Evolutionary conservation across 2,329 filamentous ascomycete genomes (phyloP).

Genomic region (Aspergillus sp.): DNA sequence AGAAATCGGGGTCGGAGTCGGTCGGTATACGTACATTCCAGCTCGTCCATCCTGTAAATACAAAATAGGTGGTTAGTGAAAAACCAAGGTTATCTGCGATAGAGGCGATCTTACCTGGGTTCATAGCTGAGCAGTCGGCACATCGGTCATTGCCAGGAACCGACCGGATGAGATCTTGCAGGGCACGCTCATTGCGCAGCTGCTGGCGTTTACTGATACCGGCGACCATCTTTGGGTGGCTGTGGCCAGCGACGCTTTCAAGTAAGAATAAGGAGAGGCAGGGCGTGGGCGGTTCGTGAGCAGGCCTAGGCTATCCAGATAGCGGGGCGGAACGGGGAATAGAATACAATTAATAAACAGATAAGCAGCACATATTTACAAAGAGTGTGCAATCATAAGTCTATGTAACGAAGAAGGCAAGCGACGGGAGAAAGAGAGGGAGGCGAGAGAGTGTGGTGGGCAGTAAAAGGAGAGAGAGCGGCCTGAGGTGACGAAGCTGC

Average conservation of each 20-base stretch:
- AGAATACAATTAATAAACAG: slow-evolving; percentile 9
- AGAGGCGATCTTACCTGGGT: slow-evolving; percentile 67
- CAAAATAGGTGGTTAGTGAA: slow-evolving; percentile 2
- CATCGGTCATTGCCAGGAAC: slow-evolving; percentile 89
- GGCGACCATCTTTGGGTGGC: slow-evolving; percentile 59
- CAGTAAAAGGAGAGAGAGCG: not conserved
- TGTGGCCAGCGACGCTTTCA: not conserved
- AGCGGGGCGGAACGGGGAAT: slow-evolving; percentile 16
- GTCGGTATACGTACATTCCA: slow-evolving; percentile 72
- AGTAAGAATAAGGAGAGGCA: not conserved
- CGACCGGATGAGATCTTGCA: slow-evolving; percentile 84
- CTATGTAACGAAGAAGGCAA: not conserved
- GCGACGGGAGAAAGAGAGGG: slow-evolving; percentile 2
- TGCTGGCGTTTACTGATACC: slow-evolving; percentile 93
- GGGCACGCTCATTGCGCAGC: slow-evolving; percentile 88
- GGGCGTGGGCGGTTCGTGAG: not conserved
- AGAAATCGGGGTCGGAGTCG: not conserved
- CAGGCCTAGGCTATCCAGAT: slow-evolving; percentile 8
- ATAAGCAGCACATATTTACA: slow-evolving; percentile 20
- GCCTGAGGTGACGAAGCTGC: slow-evolving; percentile 2
- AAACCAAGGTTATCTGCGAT: not conserved
- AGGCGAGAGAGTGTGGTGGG: not conserved
- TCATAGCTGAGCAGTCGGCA: slow-evolving; percentile 87
- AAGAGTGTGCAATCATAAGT: not conserved
- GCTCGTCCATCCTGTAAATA: slow-evolving; percentile 77